Conservation (phyloP, 768 basidiomycete species). For the Termitomyces bulborhizus region DNA sequence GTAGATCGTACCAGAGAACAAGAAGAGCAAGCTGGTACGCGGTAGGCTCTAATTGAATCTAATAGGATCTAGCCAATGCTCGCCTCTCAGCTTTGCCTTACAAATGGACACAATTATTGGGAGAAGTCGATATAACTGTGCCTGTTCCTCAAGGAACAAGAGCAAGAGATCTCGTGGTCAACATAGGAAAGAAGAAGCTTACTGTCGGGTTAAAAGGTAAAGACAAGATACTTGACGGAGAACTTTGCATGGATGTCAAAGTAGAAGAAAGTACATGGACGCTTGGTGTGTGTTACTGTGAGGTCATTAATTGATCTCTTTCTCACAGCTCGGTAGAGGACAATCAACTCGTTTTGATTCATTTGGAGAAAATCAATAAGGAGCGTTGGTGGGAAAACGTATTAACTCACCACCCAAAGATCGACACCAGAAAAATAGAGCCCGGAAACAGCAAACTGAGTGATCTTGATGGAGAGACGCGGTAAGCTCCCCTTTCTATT, state of each 20-base stretch:
- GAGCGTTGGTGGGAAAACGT: constrained; percentile 99
- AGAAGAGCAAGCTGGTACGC: constrained; percentile 80
- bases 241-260: constrained; percentile 90
- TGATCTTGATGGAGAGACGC: constrained; percentile 93
- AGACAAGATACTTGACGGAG: constrained; percentile 82
- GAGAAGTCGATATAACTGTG: constrained; percentile 77
- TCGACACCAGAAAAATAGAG: constrained; percentile 93
- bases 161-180: constrained; percentile 65
- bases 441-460: constrained; percentile 94
- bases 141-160: constrained; percentile 87
- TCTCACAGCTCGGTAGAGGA: constrained; percentile 50
- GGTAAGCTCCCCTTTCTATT: constrained; percentile 31
- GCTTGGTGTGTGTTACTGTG: constrained; percentile 53
- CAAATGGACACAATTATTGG: constrained; percentile 84
- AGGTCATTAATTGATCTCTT: not conserved
- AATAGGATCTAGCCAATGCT: constrained; percentile 15
- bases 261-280: constrained; percentile 98
- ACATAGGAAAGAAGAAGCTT: constrained; percentile 77
- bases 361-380: constrained; percentile 83
- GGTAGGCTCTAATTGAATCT: constrained; percentile 8
- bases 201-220: constrained; percentile 81
- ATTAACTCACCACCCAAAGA: constrained; percentile 90
- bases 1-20: constrained; percentile 62
- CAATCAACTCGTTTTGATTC: constrained; percentile 61
- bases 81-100: constrained; percentile 72